These are phyloP conservation scores for Omphalea diandra DNA, from an alignment of 441 rosid species.

Conservation along the genomic window DNA sequence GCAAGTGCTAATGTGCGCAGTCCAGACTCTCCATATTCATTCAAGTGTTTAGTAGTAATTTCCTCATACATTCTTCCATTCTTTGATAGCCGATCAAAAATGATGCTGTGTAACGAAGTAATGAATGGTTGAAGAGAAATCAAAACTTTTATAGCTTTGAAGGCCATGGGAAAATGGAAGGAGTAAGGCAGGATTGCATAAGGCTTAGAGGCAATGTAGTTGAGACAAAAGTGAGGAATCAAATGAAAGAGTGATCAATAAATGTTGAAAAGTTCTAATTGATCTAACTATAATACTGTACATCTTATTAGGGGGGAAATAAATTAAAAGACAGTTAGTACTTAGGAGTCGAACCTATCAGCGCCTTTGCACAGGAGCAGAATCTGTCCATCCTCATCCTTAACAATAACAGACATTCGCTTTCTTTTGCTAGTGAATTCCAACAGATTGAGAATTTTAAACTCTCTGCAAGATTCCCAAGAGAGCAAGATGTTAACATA, in stretches of 20 bases:
- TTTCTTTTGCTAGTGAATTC: constrained; percentile 98
- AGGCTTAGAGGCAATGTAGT: not conserved
- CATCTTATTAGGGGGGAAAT: no score
- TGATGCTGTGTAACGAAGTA: constrained; percentile 55
- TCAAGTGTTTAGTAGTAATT: constrained; percentile 72
- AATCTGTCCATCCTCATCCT: constrained; percentile 73
- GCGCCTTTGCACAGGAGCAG: constrained; percentile 97
- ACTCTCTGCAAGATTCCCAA: constrained; percentile 63
- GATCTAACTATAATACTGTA: constrained; percentile 1
- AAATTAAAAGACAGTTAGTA: constrained; percentile 4
- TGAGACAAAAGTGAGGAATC: not conserved
- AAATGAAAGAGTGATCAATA: not conserved
- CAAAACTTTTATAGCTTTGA: not conserved
- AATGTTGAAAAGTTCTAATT: not conserved
- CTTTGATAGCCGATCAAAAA: constrained; percentile 86
- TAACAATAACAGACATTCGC: constrained; percentile 89
- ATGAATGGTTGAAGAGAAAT: constrained; percentile 17
- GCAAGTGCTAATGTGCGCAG: constrained; percentile 90
- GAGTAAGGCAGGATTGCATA: not conserved
- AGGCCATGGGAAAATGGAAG: not conserved
- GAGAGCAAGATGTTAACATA: constrained; percentile 21
- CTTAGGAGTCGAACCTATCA: constrained; percentile 74
- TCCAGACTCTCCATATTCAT: constrained; percentile 95
- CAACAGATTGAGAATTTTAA: constrained; percentile 80
- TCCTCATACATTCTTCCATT: constrained; percentile 68